A percentile compares a stretch with the other conserved stretches of the same genome.
Evolutionary conservation across 2,329 filamentous ascomycete species (phyloP).

Genomic region (Pyrenochaeta sp.): DNA sequence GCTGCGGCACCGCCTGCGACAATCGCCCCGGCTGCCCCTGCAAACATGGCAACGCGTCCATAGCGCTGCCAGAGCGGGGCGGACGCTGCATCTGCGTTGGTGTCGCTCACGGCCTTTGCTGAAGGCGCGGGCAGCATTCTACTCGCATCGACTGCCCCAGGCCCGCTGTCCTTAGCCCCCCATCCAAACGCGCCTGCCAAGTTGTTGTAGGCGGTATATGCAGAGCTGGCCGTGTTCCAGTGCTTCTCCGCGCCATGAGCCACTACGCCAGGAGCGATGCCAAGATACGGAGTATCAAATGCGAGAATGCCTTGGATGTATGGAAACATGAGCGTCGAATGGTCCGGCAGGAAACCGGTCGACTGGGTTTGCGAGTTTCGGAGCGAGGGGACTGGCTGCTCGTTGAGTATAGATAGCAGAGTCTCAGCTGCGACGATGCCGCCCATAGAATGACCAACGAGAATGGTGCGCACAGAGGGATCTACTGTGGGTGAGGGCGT

Average conservation of each 20-base stretch:
- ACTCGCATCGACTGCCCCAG: conserved; percentile 40
- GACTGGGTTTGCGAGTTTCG: conserved; percentile 45
- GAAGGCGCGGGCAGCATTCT: conserved; percentile 48
- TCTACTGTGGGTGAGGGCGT: conserved; percentile 86
- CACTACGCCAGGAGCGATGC: conserved; percentile 82
- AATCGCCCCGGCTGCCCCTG: conserved; percentile 80
- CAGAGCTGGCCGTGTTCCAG: conserved; percentile 75
- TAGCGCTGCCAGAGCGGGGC: conserved; percentile 73
- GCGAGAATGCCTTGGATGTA: conserved; percentile 89
- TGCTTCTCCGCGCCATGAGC: conserved; percentile 87
- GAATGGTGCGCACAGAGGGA: conserved; percentile 80
- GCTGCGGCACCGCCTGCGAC: conserved; percentile 84
- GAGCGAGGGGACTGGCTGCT: conserved; percentile 44
- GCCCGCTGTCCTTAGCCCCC: conserved; percentile 45
- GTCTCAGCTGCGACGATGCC: conserved; percentile 95
- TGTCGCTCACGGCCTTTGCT: conserved; percentile 46
- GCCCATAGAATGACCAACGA: conserved; percentile 85
- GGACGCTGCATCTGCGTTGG: conserved; percentile 54
- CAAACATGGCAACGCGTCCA: conserved; percentile 85
- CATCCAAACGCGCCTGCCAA: conserved; percentile 71
- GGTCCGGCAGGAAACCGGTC: conserved; percentile 42
- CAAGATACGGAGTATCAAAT: conserved; percentile 92
- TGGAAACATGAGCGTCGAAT: conserved; percentile 84
- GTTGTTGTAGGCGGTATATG: conserved; percentile 71
- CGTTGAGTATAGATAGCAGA: conserved; percentile 75